Base-by-base conservation (phyloP, 495 filamentous ascomycete species). In the Acidiella bohemica region DNA sequence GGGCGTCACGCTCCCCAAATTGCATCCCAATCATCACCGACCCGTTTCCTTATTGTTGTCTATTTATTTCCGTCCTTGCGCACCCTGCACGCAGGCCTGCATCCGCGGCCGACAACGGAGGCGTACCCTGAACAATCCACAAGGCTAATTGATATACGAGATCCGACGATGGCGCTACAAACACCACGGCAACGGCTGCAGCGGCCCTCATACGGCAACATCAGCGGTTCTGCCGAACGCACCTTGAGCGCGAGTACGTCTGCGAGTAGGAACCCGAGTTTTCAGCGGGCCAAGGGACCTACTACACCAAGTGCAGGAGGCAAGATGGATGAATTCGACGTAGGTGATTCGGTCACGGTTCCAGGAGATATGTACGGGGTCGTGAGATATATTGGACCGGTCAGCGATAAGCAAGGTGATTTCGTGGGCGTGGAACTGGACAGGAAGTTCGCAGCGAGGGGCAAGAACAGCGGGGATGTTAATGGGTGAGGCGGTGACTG, bases 401-500 rank as follows among this genome's bases (percentile, higher is more conserved):
- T 99, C 23, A 73, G 76, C 34, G 88, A 87, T 40, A 93, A 93
- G 66, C 83, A 81, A 36, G 90, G 90, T 27, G 70, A 73, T 10
- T 99, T 96, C 66, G 86, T 81, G 19, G 90, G 90, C n/a, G 84
- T 99, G 31, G 92, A 99, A 58, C 65, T 99, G 45, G 77, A 80
- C 49, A 63, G 71, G 37, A 83, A 92, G 47, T 85, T 75, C 57
- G 78, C 88, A 30, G 59, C 67, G 24, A 72, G 82, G 53, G 90
- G 90, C 23, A 97, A 99, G 66, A 99, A 99, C 55, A 88, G 70
- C 51, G 90, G 90, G 25, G 88, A 93, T 63, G 92, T 99, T 33
- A 90, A 99, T 46, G 92, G 90, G 83, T 86, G 69, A 62, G 74
- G 55, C 32, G 30, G n/a, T n/a, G n/a, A n/a, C n/a, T n/a, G n/a